Evolutionary conservation across 257 asterid species (phyloP).

Genomic region (Perilla frutescens): DNA sequence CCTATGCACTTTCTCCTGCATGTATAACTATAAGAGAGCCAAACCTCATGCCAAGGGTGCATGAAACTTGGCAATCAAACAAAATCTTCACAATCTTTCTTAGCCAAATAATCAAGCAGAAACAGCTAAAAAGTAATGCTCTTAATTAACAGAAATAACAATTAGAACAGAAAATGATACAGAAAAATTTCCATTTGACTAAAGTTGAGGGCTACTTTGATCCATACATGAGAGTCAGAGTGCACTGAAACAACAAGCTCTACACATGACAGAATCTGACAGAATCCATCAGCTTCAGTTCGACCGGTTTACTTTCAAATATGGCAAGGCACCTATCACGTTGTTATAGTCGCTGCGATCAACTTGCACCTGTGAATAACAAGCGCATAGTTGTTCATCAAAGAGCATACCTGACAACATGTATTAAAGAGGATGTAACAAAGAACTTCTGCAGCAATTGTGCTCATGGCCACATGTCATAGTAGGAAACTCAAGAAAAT

Average conservation of each 20-base stretch:
- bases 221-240: conserved; percentile 18
- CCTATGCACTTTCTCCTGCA: too few species aligned
- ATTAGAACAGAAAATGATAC: conserved; percentile 19
- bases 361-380: conserved; percentile 72
- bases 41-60: too few species aligned
- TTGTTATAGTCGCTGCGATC: conserved; percentile 91
- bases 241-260: conserved; percentile 38
- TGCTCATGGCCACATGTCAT: neutral
- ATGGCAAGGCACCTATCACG: conserved; percentile 94
- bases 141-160: conserved; percentile 8
- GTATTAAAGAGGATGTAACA: neutral
- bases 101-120: conserved; percentile 7
- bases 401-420: neutral
- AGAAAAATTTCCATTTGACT: neutral
- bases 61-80: neutral
- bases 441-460: neutral
- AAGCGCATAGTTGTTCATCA: neutral
- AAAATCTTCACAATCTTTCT: conserved; percentile 3
- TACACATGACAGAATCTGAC: conserved; percentile 9
- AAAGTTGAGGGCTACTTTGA: conserved; percentile 28
- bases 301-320: conserved; percentile 83
- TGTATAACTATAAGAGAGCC: too few species aligned
- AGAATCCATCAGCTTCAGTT: conserved; percentile 47
- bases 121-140: conserved; percentile 28
- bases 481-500: neutral